Base-by-base conservation (phyloP, 495 filamentous ascomycete genomes). In the Thozetella sp. region DNA sequence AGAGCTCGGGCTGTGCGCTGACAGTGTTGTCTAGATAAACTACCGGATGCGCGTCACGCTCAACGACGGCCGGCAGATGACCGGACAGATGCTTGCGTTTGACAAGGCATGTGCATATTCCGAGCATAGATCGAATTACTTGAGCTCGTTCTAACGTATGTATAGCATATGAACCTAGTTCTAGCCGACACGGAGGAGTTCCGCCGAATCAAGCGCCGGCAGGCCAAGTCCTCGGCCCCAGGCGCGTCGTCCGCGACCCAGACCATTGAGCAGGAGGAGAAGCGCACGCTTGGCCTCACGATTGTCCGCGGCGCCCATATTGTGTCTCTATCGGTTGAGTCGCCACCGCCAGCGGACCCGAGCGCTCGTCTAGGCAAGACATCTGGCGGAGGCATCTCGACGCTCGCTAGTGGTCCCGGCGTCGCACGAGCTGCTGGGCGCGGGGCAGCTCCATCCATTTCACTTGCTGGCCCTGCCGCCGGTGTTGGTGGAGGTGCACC, bases 101-200 rank as follows among this genome's bases (percentile, higher is more conserved):
- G 94, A 98, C 76, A 97, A 97, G 88, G 94, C 96, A 76, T 43
- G 72, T 57, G 2, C 15, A 15, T 22, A 37, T 53, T 24, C 20
- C 25, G 45, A 20, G 13, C 48, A 25, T 57, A 37, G 53, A 9
- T 25, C 12, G 17, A 43, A 10, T 12, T 51, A 10, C 13, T 20
- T 17, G 30, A 54, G 40, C 10, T 15, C 22, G 22, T 45, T 56
- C 66, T 76, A 60, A 76, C 60, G 68, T 24, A 46, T 51, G 58
- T 40, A 51, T 61, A 97, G 92, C 95, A 98, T 75, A 97, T 98
- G 96, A 99, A 99, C 76, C 87, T 99, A 60, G 95, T 99, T 60
- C 88, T 99, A 51, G 96, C 94, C 71, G 95, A 99, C 70, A 97
- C 96, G 69, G 95, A 99, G 85, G 95, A 99, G 76, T 98, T 97